Percentiles rank a stretch among this genome's conserved stretches.
Conservation (phyloP, 1,139 yeast genomes). For the Petasospora fabianii region DNA sequence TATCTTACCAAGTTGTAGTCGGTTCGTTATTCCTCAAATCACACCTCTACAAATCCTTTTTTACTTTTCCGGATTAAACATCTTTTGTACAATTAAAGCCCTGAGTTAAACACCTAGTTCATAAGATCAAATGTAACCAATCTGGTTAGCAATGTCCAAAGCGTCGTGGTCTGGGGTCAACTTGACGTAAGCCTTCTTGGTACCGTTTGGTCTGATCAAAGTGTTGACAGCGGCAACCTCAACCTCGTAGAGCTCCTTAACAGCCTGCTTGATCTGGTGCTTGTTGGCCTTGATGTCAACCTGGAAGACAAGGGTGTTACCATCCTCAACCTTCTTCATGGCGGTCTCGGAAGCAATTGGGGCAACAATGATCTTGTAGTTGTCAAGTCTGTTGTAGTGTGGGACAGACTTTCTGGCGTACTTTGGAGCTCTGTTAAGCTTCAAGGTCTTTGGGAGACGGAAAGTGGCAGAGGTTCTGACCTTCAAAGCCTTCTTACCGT, state of each 20-base stretch:
- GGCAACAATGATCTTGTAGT: constrained; percentile 89
- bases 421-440: constrained; percentile 90
- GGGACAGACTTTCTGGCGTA: constrained; percentile 96
- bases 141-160: constrained; percentile 99
- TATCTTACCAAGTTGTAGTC: too few relatives aligned
- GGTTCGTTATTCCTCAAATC: too few relatives aligned
- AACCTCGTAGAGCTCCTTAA: constrained; percentile 96
- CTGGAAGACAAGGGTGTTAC: constrained; percentile 98
- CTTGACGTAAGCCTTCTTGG: constrained; percentile 99
- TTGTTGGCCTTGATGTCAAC: constrained; percentile 97
- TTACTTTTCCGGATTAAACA: constrained; percentile 17
- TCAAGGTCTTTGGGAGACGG: constrained; percentile 97
- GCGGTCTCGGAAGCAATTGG: constrained; percentile 99
- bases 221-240: constrained; percentile 95
- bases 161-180: constrained; percentile 99
- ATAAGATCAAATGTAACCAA: constrained; percentile 82
- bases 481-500: constrained; percentile 86
- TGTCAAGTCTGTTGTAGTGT: constrained; percentile 95
- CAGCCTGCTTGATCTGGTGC: constrained; percentile 97
- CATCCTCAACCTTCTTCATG: constrained; percentile 99
- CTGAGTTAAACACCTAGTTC: constrained; percentile 19
- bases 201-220: constrained; percentile 97
- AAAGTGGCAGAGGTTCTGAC: constrained; percentile 94
- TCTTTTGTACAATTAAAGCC: constrained; percentile 18
- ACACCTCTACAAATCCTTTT: too few relatives aligned